Conservation (phyloP, 2,329 filamentous ascomycete genomes). For the Nothophaeocryptopus gaeumannii region DNA sequence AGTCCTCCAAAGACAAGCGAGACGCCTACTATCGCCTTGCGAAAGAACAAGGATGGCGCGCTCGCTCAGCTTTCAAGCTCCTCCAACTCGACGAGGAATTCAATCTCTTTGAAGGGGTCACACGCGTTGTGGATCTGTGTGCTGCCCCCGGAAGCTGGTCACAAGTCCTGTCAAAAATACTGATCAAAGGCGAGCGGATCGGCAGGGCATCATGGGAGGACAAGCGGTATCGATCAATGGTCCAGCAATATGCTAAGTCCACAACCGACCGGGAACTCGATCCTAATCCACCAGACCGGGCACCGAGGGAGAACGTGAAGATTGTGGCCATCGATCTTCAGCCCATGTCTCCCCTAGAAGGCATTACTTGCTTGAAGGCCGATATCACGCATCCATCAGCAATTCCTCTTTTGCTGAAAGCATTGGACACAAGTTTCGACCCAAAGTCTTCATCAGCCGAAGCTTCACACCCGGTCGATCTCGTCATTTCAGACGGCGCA, state of each 20-base stretch:
- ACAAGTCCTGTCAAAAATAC: slow-evolving; percentile 86
- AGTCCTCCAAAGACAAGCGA: slow-evolving; percentile 97
- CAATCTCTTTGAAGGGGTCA: slow-evolving; percentile 85
- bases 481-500: slow-evolving; percentile 92
- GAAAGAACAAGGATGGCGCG: slow-evolving; percentile 98
- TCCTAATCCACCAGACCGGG: slow-evolving; percentile 1
- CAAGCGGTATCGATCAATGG: slow-evolving; percentile 59
- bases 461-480: slow-evolving; percentile 76
- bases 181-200: slow-evolving; percentile 92
- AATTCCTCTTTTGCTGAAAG: slow-evolving; percentile 80
- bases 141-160: slow-evolving; percentile 97
- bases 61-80: slow-evolving; percentile 92
- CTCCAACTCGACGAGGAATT: slow-evolving; percentile 96
- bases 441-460: slow-evolving; percentile 34
- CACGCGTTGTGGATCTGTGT: slow-evolving; percentile 90
- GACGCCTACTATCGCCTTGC: slow-evolving; percentile 97
- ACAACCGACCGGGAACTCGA: not conserved
- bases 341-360: slow-evolving; percentile 89
- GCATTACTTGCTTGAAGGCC: slow-evolving; percentile 86
- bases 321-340: slow-evolving; percentile 96
- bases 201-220: slow-evolving; percentile 84
- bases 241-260: slow-evolving; percentile 16
- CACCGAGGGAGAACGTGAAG: slow-evolving; percentile 60
- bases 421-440: slow-evolving; percentile 67
- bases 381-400: slow-evolving; percentile 98